Conservation (phyloP, 352 stramenopile genomes). For the Globisporangium barbulae region DNA sequence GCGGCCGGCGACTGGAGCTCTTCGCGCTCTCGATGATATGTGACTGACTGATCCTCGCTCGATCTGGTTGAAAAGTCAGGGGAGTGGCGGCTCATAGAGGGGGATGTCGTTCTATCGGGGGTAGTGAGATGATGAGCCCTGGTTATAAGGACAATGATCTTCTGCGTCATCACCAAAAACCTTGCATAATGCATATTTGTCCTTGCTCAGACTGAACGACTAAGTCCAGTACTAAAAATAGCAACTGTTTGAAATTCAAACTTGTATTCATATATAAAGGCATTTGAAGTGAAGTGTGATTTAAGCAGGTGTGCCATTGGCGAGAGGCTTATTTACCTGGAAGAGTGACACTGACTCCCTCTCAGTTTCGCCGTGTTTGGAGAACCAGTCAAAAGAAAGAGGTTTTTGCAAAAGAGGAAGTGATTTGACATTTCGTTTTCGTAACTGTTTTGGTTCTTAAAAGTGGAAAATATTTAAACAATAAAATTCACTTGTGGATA, state of each 20-base stretch:
- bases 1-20: background rate
- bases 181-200: background rate
- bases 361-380: conserved; percentile 8
- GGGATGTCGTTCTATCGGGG: background rate
- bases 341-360: background rate
- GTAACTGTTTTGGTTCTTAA: too few species aligned
- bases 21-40: background rate
- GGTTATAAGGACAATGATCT: background rate
- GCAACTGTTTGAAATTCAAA: background rate
- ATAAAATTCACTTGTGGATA: too few species aligned
- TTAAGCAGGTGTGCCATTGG: background rate
- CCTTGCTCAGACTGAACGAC: background rate
- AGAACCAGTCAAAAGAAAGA: conserved; percentile 1
- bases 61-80: conserved; percentile 6
- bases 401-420: too few species aligned
- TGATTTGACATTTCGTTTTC: too few species aligned
- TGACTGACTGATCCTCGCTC: background rate
- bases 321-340: background rate
- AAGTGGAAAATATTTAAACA: too few species aligned
- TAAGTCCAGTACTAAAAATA: background rate
- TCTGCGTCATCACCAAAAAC: background rate
- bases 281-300: too few species aligned
- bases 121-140: background rate
- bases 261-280: too few species aligned
- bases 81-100: background rate